Conservation (phyloP, 495 filamentous ascomycete genomes). For the Venustampulla echinocandica region DNA sequence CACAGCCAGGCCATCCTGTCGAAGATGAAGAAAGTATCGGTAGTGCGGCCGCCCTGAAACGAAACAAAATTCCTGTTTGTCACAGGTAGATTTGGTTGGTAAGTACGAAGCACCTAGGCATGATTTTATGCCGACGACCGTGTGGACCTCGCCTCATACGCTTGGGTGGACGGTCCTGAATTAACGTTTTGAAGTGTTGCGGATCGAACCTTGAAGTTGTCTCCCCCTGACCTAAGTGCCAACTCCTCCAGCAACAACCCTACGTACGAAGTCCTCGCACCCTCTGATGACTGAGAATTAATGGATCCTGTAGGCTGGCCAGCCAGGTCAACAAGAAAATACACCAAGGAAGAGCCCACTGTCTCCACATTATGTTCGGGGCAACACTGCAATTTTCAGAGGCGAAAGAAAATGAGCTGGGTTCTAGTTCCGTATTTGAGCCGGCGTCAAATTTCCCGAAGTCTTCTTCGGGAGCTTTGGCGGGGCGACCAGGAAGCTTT, state of each 20-base stretch:
- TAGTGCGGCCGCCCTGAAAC: background rate
- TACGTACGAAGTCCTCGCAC: background rate
- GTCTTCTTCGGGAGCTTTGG: slow-evolving; percentile 1
- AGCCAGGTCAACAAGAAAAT: too few species aligned
- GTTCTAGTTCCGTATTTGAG: background rate
- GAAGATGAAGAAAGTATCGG: background rate
- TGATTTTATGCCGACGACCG: background rate
- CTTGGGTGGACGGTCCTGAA: background rate
- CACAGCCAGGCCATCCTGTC: background rate
- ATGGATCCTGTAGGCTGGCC: too few species aligned
- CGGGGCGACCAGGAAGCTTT: background rate
- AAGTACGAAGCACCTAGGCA: background rate
- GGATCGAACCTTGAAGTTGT: too few species aligned
- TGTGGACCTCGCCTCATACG: background rate
- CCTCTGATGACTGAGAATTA: too few species aligned
- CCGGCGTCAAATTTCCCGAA: slow-evolving; percentile 18
- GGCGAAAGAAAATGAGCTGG: background rate
- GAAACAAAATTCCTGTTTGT: background rate
- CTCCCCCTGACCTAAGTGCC: background rate
- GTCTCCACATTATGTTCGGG: too few species aligned
- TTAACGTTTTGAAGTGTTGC: background rate
- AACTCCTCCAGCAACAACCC: background rate
- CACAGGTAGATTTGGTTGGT: background rate
- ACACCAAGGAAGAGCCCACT: too few species aligned
- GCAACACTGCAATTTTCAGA: too few species aligned